These are phyloP conservation scores for Botrytis tulipae DNA, from an alignment of 2,329 filamentous ascomycete species.

Conservation along the genomic window DNA sequence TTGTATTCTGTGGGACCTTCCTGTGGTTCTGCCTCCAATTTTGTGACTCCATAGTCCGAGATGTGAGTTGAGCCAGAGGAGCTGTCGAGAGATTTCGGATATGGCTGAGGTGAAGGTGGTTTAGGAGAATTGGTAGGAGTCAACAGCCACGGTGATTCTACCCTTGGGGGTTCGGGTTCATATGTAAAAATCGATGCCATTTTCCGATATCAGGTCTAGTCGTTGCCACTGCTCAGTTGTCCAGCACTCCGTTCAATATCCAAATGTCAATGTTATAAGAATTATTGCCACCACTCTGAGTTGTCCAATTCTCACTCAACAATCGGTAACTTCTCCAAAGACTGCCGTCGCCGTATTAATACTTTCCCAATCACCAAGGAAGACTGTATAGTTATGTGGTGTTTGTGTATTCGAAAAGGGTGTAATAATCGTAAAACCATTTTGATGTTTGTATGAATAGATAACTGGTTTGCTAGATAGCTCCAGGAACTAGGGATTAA, in stretches of 20 bases:
- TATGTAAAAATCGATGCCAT: constrained; percentile 98
- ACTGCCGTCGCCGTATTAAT: constrained; percentile 27
- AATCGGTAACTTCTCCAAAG: not conserved
- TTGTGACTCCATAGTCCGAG: constrained; percentile 66
- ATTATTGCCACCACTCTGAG: not conserved
- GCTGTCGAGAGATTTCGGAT: constrained; percentile 7
- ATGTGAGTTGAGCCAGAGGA: constrained; percentile 44
- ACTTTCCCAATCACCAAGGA: constrained; percentile 39
- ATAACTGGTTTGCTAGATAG: not conserved
- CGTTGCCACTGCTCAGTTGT: not conserved
- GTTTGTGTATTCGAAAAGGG: constrained; percentile 43
- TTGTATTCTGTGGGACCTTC: constrained; percentile 97
- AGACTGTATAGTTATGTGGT: constrained; percentile 49
- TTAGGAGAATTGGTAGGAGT: constrained; percentile 47
- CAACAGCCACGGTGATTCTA: constrained; percentile 86
- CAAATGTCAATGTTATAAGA: not conserved
- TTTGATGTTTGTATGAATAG: constrained; percentile 39
- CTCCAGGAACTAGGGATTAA: not conserved
- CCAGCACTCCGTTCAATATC: not conserved
- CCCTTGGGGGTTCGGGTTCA: constrained; percentile 80
- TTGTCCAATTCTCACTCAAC: not conserved
- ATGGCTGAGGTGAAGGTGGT: constrained; percentile 32
- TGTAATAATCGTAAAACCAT: constrained; percentile 50
- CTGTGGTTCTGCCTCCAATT: constrained; percentile 85
- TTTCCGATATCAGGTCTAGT: not conserved